These are phyloP conservation scores for Picea engelmannii DNA, from an alignment of 83 land plant genomes.

Conservation along the genomic window DNA sequence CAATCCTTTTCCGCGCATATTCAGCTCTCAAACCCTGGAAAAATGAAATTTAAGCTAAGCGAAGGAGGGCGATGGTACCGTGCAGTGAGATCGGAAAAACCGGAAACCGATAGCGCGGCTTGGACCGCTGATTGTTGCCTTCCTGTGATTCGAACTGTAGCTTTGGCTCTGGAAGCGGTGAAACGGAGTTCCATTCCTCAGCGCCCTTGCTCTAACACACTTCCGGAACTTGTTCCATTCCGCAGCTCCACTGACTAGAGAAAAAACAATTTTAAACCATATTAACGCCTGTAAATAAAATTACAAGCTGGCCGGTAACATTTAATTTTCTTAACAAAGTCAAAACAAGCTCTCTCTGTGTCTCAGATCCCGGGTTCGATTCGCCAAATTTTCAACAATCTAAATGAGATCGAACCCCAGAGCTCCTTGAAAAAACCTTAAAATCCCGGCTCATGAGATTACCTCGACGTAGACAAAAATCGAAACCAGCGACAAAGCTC, in stretches of 20 bases:
- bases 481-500: conserved; percentile 1
- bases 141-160: not conserved
- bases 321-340: not conserved
- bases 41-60: not conserved
- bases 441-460: not conserved
- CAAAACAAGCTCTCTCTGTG: not conserved
- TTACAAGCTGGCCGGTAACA: not conserved
- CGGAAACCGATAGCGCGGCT: not conserved
- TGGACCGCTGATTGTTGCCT: not conserved
- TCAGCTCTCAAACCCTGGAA: conserved; percentile 12
- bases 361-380: not conserved
- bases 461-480: not conserved
- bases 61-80: conserved; percentile 11
- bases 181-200: conserved; percentile 10
- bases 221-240: not conserved
- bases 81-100: not conserved
- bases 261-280: not conserved
- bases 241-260: not conserved
- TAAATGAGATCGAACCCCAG: no score
- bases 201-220: not conserved
- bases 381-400: not conserved
- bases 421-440: not conserved
- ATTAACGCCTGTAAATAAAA: not conserved
- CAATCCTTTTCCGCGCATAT: conserved; percentile 6
- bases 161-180: not conserved